Conservation (phyloP, 768 basidiomycete genomes). For the Pulveroboletus sp. region DNA sequence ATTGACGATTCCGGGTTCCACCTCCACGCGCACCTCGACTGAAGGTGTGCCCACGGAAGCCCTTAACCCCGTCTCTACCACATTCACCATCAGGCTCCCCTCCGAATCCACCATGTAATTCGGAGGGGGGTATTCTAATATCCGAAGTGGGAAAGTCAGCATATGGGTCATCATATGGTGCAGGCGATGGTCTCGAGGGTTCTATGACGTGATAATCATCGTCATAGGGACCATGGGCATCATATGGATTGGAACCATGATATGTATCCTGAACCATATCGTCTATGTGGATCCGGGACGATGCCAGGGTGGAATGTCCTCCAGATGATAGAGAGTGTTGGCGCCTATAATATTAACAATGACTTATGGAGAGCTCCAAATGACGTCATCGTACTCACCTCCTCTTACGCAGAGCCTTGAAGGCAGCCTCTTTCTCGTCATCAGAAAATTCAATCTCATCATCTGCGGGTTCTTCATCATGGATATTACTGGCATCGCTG, state of each 20-base stretch:
- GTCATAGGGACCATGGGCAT: constrained; percentile 67
- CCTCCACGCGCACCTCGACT: constrained; percentile 28
- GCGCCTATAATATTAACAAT: constrained; percentile 41
- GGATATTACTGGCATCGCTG: constrained; percentile 91
- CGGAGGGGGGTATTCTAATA: neutral
- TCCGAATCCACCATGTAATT: constrained; percentile 4
- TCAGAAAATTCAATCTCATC: constrained; percentile 94
- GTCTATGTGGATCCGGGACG: constrained; percentile 52
- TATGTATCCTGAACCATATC: constrained; percentile 47
- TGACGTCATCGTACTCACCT: constrained; percentile 41
- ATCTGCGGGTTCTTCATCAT: constrained; percentile 91
- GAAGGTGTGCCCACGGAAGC: constrained; percentile 21
- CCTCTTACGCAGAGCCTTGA: constrained; percentile 58
- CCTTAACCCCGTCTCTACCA: neutral
- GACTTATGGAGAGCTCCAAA: neutral
- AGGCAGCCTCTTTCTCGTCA: constrained; percentile 84
- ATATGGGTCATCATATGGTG: constrained; percentile 82
- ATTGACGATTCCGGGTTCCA: constrained; percentile 15
- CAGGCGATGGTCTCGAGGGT: constrained; percentile 61
- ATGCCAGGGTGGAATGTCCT: constrained; percentile 51
- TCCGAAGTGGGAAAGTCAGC: constrained; percentile 43
- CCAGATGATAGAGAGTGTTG: constrained; percentile 53
- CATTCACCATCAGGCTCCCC: constrained; percentile 27
- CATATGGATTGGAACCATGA: constrained; percentile 60
- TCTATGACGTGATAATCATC: constrained; percentile 51